phyloP scores from a whole-genome alignment of 2,329 filamentous ascomycete genomes.

The Endothia cerciana region DNA sequence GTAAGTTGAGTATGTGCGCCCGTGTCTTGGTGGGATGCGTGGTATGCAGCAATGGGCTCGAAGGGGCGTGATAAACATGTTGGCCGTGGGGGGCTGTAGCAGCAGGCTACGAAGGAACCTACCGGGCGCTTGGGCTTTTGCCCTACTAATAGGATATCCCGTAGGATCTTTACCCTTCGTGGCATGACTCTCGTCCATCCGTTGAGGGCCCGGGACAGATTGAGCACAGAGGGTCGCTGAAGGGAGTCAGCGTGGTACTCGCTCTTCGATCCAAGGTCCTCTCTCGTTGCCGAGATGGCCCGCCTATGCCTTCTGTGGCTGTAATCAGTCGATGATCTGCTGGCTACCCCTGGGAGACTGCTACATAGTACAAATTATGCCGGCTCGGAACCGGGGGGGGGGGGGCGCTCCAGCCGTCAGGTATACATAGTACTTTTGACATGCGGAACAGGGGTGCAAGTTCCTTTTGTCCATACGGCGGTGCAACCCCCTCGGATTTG shows the following conservation, averaged over 20 bases:
- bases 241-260: background rate
- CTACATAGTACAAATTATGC: background rate
- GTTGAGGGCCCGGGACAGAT: background rate
- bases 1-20: background rate
- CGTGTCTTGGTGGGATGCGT: background rate
- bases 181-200: background rate
- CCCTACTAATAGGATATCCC: background rate
- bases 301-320: no score
- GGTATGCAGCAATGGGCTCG: background rate
- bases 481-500: constrained; percentile 6
- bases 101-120: background rate
- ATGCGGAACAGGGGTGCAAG: background rate
- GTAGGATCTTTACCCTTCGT: background rate
- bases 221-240: background rate
- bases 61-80: background rate
- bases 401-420: no score
- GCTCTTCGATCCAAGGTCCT: background rate
- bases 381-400: background rate
- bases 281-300: no score
- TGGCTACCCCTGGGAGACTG: background rate
- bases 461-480: constrained; percentile 1
- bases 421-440: background rate
- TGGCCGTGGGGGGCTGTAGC: background rate
- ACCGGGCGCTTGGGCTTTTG: background rate
- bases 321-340: no score